Conservation (phyloP, 768 basidiomycete genomes). For the Termitomyces sp. region DNA sequence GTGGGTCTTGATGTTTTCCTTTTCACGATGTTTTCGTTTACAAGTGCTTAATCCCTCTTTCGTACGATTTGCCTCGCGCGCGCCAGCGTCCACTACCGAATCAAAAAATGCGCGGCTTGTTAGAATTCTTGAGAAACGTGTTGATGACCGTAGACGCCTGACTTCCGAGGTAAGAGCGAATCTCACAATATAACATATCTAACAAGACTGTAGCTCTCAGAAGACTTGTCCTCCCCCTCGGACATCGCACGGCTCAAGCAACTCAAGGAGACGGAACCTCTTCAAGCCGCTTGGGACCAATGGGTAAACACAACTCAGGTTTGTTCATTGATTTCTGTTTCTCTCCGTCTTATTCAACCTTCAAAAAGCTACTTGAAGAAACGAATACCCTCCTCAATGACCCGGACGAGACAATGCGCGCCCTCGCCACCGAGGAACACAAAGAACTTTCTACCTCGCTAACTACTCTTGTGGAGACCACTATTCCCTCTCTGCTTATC, state of each 20-base stretch:
- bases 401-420: constrained; percentile 68
- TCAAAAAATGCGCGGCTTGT: constrained; percentile 45
- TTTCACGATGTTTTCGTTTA: background rate
- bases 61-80: constrained; percentile 4
- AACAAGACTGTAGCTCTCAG: constrained; percentile 37
- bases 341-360: background rate
- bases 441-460: constrained; percentile 33
- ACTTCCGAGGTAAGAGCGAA: constrained; percentile 32
- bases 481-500: constrained; percentile 68
- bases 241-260: constrained; percentile 56
- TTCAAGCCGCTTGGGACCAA: constrained; percentile 62
- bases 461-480: constrained; percentile 27
- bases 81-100: constrained; percentile 6
- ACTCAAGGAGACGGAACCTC: constrained; percentile 62
- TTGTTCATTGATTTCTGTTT: constrained; percentile 13
- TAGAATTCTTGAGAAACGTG: constrained; percentile 45
- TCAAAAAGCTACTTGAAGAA: constrained; percentile 60
- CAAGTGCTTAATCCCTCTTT: constrained; percentile 2
- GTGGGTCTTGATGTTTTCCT: constrained; percentile 1
- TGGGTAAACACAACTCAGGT: constrained; percentile 59
- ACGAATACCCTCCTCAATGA: constrained; percentile 60
- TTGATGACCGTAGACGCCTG: constrained; percentile 42
- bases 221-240: constrained; percentile 44
- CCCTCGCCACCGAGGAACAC: constrained; percentile 68
- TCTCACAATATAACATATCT: background rate